Conservation (phyloP, 1,284 basidiomycete species). For the Volvariella volvacea region DNA sequence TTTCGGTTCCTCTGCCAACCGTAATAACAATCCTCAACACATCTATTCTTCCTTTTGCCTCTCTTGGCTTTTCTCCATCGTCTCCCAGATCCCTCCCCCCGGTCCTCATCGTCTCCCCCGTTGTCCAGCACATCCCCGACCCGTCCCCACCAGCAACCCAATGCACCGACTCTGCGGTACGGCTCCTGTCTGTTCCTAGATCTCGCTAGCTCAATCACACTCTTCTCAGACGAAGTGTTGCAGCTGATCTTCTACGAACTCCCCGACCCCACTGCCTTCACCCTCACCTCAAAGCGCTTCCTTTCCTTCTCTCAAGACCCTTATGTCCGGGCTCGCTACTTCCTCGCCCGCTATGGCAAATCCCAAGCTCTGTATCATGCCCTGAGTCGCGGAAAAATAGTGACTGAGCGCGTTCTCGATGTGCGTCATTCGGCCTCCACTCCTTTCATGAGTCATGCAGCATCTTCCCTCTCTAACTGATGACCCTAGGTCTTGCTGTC, state of each 20-base stretch:
- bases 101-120: conserved; percentile 4
- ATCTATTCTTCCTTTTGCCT: conserved; percentile 11
- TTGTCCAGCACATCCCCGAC: conserved; percentile 6
- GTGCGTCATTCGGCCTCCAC: conserved; percentile 34
- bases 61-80: conserved; percentile 7
- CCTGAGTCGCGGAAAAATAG: conserved; percentile 56
- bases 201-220: conserved; percentile 12
- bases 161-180: conserved; percentile 62
- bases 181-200: conserved; percentile 20
- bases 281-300: conserved; percentile 49
- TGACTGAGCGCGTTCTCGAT: conserved; percentile 61
- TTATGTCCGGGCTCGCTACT: conserved; percentile 69
- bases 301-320: conserved; percentile 61
- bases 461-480: conserved; percentile 11
- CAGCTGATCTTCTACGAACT: conserved; percentile 69
- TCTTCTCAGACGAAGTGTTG: conserved; percentile 55
- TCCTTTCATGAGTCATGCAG: conserved; percentile 13
- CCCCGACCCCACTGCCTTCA: conserved; percentile 52
- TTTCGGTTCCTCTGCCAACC: conserved; percentile 19
- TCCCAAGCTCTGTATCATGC: conserved; percentile 67
- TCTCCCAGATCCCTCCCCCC: conserved; percentile 7
- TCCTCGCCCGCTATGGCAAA: conserved; percentile 61
- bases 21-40: conserved; percentile 12
- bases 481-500: conserved; percentile 54
- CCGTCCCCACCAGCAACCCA: conserved; percentile 7